Evolutionary conservation across 2,329 filamentous ascomycete species (phyloP).

Genomic region (Talaromyces rugulosus): DNA sequence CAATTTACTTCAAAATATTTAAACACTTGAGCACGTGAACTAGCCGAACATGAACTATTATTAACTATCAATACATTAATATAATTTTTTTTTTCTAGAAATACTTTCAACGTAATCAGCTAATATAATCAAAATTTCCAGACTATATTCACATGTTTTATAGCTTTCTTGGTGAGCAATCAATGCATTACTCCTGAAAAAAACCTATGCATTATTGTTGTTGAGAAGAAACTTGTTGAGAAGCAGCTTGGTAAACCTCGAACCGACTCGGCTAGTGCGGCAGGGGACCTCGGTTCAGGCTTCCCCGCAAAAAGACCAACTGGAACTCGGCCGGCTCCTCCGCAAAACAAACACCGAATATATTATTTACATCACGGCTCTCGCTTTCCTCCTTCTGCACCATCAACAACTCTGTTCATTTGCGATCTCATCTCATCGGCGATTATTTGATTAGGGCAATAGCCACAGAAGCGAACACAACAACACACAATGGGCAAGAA

Average conservation of each 20-base stretch:
- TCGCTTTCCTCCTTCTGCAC: background rate
- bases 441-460: background rate
- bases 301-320: constrained; percentile 10
- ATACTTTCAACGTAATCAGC: too few species aligned
- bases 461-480: background rate
- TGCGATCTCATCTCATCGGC: background rate
- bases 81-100: background rate
- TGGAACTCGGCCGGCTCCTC: background rate
- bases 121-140: background rate
- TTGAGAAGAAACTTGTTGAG: background rate
- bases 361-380: background rate
- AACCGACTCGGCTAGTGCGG: background rate
- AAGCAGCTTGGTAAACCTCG: background rate
- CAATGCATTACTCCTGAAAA: background rate
- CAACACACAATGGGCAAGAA: constrained; percentile 49
- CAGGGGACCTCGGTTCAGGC: constrained; percentile 4
- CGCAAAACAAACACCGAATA: background rate
- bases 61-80: too few species aligned
- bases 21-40: too few species aligned
- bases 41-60: too few species aligned
- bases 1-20: too few species aligned
- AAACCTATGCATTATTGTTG: background rate
- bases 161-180: too few species aligned
- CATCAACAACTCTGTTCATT: background rate
- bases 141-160: background rate